Percentiles rank a stretch among this genome's conserved stretches.
These are phyloP conservation scores for Backusella sp. DNA, from an alignment of 192 early-diverging fungal species.

Conservation along the genomic window DNA sequence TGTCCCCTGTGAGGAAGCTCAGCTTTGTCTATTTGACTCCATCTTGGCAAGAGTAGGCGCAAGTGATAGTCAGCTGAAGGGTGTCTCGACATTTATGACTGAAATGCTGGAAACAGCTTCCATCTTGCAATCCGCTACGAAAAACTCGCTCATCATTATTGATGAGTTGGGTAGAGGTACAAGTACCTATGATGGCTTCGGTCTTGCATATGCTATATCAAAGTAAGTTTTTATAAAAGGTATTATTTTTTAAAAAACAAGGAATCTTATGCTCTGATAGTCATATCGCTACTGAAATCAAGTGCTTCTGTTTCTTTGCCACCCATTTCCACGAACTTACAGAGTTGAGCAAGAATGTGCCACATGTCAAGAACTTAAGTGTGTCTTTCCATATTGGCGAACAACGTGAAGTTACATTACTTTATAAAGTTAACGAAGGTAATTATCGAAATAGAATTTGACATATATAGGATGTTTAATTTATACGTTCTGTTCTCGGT, in stretches of 20 bases:
- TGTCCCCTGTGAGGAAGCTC: slow-evolving; percentile 83
- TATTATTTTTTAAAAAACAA: background rate
- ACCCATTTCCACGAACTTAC: slow-evolving; percentile 99
- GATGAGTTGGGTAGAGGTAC: slow-evolving; percentile 97
- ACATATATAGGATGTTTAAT: slow-evolving; percentile 1
- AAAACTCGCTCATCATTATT: slow-evolving; percentile 87
- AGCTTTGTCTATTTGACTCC: slow-evolving; percentile 78
- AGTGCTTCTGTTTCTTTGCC: slow-evolving; percentile 39
- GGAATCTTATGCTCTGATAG: slow-evolving; percentile 2
- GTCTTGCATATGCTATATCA: slow-evolving; percentile 96
- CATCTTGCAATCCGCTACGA: slow-evolving; percentile 84
- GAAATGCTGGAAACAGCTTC: slow-evolving; percentile 93
- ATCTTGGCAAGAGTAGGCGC: slow-evolving; percentile 93
- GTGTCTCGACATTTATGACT: slow-evolving; percentile 96
- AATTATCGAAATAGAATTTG: background rate
- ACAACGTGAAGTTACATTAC: slow-evolving; percentile 70
- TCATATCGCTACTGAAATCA: slow-evolving; percentile 30
- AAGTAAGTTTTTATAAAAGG: slow-evolving; percentile 57
- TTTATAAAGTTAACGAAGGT: slow-evolving; percentile 88
- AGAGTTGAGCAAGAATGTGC: slow-evolving; percentile 65
- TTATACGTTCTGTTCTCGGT: background rate
- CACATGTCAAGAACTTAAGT: slow-evolving; percentile 84
- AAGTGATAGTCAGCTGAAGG: slow-evolving; percentile 89
- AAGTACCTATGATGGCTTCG: slow-evolving; percentile 98
- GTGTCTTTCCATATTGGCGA: slow-evolving; percentile 70